Evolutionary conservation across 352 stramenopile genomes (phyloP), one percentile per base, ranked within the genome.

Genomic region (Globisporangium polare): DNA sequence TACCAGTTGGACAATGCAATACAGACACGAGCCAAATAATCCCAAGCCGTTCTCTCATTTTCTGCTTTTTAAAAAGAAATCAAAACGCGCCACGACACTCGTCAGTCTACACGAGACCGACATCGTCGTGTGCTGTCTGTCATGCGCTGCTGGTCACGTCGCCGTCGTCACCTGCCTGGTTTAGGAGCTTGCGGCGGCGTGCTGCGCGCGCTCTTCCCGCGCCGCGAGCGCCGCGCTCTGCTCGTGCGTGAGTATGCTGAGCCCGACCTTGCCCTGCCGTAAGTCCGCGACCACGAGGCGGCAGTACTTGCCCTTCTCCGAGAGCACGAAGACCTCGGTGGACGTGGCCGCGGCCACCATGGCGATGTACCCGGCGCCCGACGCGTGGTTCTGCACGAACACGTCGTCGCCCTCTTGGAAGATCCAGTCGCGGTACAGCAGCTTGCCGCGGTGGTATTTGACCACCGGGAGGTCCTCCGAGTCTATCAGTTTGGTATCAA

Each of bases 371-470:
- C 77, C 75, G 63, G 72, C 83, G 20, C 76, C 76, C 13, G 65
- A 75, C 49, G 70, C 66, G 53, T 83, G 73, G 67, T 89, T 78
- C 65, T 83, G 78, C 58, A 92, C 82, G 65, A 79, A 82, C 49
- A 94, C 70, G 46, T 92, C 82, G 58, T 94, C 85, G 56, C 82
- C 83, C 62, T 94, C 82, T 41, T 94, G 78, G 62, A 90, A 86
- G 57, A 94, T 71, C 65, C 66, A 77, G 59, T 92, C 82, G 58
- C 74, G 78, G 53, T 94, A 94, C 49, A 94, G 63, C 39, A 94
- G 71, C 60, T 87, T 90, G 60, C 81, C 78, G 53, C 81, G 78
- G 59, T 91, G 83, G 70, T 87, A 89, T 42, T 85, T 83, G 39
- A 71, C 78, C 39, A 86, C 70, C 17, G 73, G 71, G 17, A 76